Conservation (phyloP, 2,329 filamentous ascomycete species). For the Aurifilum marmelostoma region DNA sequence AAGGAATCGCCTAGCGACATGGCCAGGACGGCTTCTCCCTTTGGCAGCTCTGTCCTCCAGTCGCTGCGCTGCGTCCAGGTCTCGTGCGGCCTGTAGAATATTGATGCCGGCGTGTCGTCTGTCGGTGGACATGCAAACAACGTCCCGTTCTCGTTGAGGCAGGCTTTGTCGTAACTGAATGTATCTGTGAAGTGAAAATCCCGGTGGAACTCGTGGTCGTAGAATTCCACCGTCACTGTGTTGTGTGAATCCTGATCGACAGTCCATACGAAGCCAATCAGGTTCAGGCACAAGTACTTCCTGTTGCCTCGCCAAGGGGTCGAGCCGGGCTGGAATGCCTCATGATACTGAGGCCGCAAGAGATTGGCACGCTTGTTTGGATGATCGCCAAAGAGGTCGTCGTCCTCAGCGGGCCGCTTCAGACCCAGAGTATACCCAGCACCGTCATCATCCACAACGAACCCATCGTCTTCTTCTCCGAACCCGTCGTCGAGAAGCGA, state of each 20-base stretch:
- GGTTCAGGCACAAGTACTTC: constrained; percentile 89
- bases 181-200: constrained; percentile 98
- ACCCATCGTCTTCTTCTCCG: constrained; percentile 68
- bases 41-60: constrained; percentile 86
- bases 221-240: constrained; percentile 96
- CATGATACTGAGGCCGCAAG: constrained; percentile 70
- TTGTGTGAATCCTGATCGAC: constrained; percentile 92
- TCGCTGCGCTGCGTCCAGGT: constrained; percentile 91
- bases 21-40: constrained; percentile 82
- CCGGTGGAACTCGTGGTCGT: constrained; percentile 87
- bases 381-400: constrained; percentile 53
- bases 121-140: constrained; percentile 79
- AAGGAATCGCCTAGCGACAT: constrained; percentile 92
- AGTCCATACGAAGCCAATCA: constrained; percentile 95
- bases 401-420: constrained; percentile 55
- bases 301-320: constrained; percentile 95
- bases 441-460: constrained; percentile 93
- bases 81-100: constrained; percentile 98
- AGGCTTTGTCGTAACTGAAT: constrained; percentile 94
- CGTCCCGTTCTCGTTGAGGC: constrained; percentile 81
- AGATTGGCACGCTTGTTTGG: constrained; percentile 55
- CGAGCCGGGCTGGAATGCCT: constrained; percentile 88
- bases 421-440: constrained; percentile 77
- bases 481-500: constrained; percentile 70
- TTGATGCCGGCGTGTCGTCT: constrained; percentile 67